Conservation (phyloP, 2,329 filamentous ascomycete genomes). For the Penicillium olsonii region DNA sequence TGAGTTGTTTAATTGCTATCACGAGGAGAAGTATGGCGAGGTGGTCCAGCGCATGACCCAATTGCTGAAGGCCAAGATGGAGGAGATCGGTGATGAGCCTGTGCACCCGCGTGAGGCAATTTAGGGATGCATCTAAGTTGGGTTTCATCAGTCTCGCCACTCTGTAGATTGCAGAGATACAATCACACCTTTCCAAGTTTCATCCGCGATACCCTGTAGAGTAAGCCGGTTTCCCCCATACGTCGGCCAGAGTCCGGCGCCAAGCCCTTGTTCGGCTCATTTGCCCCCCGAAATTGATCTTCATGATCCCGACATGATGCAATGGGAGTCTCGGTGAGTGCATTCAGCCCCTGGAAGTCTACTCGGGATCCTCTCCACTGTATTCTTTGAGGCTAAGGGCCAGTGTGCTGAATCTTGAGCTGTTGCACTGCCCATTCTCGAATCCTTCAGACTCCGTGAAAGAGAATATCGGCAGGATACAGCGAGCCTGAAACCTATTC, state of each 20-base stretch:
- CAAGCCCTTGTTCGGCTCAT: too few species aligned
- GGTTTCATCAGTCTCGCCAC: neutral
- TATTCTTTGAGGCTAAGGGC: too few species aligned
- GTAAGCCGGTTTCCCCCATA: too few species aligned
- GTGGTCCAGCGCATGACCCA: slow-evolving; percentile 45
- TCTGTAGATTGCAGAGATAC: neutral
- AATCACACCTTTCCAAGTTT: neutral
- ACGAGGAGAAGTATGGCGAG: slow-evolving; percentile 39
- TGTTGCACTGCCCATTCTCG: neutral
- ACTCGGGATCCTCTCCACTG: too few species aligned
- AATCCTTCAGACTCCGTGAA: neutral
- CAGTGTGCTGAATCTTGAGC: too few species aligned
- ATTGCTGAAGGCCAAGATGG: slow-evolving; percentile 53
- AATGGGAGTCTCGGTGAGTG: too few species aligned
- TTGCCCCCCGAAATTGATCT: too few species aligned
- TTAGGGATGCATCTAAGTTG: neutral
- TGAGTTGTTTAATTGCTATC: slow-evolving; percentile 53
- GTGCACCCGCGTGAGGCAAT: slow-evolving; percentile 7
- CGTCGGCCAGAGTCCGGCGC: too few species aligned
- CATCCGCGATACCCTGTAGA: too few species aligned
- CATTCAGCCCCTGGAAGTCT: too few species aligned
- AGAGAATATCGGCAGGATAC: too few species aligned
- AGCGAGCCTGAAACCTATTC: neutral
- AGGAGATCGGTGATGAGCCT: slow-evolving; percentile 51
- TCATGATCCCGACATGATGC: too few species aligned